Percentiles rank a stretch among this genome's conserved stretches.
Evolutionary conservation across 2,329 filamentous ascomycete species (phyloP).

Genomic region (Ophiostoma angusticollis): DNA sequence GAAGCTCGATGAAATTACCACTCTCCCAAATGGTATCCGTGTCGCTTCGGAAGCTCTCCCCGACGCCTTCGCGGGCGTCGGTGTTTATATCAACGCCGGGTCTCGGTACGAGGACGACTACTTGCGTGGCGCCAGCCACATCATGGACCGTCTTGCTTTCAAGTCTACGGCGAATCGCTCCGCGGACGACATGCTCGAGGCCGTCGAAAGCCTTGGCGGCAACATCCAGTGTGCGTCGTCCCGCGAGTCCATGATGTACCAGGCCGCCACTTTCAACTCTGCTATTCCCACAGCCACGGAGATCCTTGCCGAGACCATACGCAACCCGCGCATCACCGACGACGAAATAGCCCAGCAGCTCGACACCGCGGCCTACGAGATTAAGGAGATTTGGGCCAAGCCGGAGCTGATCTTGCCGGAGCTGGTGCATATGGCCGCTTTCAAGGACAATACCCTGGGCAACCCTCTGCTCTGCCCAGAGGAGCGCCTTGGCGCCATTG

Average conservation of each 20-base stretch:
- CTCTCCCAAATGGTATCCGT: conserved; percentile 80
- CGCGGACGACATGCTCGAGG: conserved; percentile 76
- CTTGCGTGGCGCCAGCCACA: conserved; percentile 83
- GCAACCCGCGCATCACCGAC: conserved; percentile 70
- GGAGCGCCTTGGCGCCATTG: conserved; percentile 65
- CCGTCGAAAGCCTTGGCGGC: conserved; percentile 76
- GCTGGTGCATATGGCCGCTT: conserved; percentile 88
- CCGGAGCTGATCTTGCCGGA: conserved; percentile 92
- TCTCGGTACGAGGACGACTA: conserved; percentile 84
- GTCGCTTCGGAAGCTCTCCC: conserved; percentile 91
- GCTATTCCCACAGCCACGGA: conserved; percentile 72
- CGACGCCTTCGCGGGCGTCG: conserved; percentile 87
- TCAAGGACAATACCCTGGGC: conserved; percentile 89
- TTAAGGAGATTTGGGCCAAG: conserved; percentile 94
- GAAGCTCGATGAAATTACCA: conserved; percentile 78
- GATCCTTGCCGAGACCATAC: conserved; percentile 85
- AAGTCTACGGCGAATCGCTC: conserved; percentile 65
- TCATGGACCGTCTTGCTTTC: conserved; percentile 91
- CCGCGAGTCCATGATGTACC: conserved; percentile 95
- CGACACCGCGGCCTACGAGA: conserved; percentile 86
- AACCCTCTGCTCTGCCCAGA: conserved; percentile 86
- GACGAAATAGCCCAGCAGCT: conserved; percentile 79
- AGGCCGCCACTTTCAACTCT: conserved; percentile 93
- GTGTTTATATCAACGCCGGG: conserved; percentile 90
- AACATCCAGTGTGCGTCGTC: conserved; percentile 97